A percentile compares a stretch with the other conserved stretches of the same genome.
Conservation (phyloP, 768 basidiomycete species). For the Termitomyces sp. region DNA sequence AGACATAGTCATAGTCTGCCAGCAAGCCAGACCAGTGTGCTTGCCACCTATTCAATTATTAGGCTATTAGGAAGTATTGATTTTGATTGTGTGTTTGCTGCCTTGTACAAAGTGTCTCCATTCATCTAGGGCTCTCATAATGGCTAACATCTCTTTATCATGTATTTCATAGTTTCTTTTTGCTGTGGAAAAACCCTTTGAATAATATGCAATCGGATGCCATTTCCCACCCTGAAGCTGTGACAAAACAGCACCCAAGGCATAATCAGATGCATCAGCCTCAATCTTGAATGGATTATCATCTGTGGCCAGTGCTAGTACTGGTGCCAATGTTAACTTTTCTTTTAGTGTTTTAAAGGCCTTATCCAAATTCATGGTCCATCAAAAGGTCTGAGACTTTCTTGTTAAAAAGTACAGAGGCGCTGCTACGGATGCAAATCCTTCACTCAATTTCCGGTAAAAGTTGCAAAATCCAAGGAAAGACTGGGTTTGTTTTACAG, state of each 20-base stretch:
- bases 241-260: background rate
- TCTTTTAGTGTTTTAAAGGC: background rate
- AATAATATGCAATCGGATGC: background rate
- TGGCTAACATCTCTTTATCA: constrained; percentile 44
- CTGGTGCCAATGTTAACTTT: background rate
- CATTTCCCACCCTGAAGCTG: constrained; percentile 19
- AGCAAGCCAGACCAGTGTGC: no score
- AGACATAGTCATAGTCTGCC: no score
- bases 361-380: no score
- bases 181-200: constrained; percentile 5
- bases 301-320: background rate
- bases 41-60: no score
- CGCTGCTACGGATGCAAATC: no score
- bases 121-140: constrained; percentile 25
- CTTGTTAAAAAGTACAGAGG: no score
- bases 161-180: constrained; percentile 30
- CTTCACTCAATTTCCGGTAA: no score
- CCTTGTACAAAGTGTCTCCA: constrained; percentile 22
- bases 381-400: no score
- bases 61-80: no score
- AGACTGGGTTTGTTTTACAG: no score
- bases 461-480: background rate
- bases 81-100: no score
- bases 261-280: background rate
- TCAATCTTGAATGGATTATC: background rate